phyloP scores from a whole-genome alignment of 202 grass and related monocot genomes.

The Carex arenaria region DNA sequence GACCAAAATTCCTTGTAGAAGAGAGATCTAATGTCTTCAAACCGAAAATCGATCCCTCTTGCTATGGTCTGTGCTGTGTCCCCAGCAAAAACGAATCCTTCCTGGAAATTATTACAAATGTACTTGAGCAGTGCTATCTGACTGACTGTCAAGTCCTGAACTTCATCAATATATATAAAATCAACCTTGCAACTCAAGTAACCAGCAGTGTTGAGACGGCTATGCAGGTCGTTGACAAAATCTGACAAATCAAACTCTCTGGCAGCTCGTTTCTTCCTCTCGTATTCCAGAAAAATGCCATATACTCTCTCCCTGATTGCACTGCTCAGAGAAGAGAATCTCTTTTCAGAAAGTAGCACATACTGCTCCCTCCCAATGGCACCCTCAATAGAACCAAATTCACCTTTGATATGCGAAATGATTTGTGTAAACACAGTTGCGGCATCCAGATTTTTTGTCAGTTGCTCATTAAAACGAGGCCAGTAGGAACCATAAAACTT shows the following conservation, averaged over 20 bases:
- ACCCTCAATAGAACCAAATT: slow-evolving; percentile 16
- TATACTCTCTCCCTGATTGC: slow-evolving; percentile 54
- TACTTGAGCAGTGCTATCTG: slow-evolving; percentile 77
- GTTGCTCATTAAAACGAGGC: slow-evolving; percentile 56
- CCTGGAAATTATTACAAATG: slow-evolving; percentile 69
- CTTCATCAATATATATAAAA: slow-evolving; percentile 88
- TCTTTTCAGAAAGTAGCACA: slow-evolving; percentile 54
- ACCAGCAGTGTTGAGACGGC: slow-evolving; percentile 31
- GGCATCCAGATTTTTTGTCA: slow-evolving; percentile 66
- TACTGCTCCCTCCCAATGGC: slow-evolving; percentile 48
- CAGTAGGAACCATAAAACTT: slow-evolving; percentile 71
- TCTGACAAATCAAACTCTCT: slow-evolving; percentile 82
- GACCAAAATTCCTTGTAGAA: slow-evolving; percentile 66
- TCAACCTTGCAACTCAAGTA: slow-evolving; percentile 39
- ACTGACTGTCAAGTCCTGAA: slow-evolving; percentile 81
- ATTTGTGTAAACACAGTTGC: slow-evolving; percentile 86
- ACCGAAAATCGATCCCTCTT: slow-evolving; percentile 81
- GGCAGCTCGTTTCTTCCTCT: slow-evolving; percentile 43
- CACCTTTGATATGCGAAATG: slow-evolving; percentile 81
- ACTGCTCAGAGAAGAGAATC: slow-evolving; percentile 53
- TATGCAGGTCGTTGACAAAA: slow-evolving; percentile 67
- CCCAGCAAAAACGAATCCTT: slow-evolving; percentile 83
- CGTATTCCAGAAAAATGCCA: slow-evolving; percentile 76
- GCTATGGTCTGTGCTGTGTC: slow-evolving; percentile 91
- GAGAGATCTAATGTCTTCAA: slow-evolving; percentile 75